Conservation (phyloP, 2,329 filamentous ascomycete genomes). For the Aspergillus sp. region DNA sequence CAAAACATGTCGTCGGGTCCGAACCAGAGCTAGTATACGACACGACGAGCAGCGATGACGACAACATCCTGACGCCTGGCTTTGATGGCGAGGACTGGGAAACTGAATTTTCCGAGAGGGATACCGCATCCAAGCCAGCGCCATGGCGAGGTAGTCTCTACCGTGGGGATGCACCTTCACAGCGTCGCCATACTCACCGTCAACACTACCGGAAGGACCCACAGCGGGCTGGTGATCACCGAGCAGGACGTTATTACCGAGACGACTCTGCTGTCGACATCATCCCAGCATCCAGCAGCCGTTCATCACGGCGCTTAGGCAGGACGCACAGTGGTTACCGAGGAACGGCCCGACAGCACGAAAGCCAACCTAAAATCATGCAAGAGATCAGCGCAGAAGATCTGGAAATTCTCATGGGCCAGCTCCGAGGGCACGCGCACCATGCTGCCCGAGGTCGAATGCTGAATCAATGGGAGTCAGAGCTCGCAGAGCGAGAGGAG, state of each 20-base stretch:
- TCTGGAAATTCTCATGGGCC: constrained; percentile 19
- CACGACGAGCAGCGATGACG: constrained; percentile 34
- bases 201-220: constrained; percentile 32
- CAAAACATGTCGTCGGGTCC: constrained; percentile 10
- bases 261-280: constrained; percentile 31
- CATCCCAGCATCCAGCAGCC: constrained; percentile 29
- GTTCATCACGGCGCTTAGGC: constrained; percentile 8
- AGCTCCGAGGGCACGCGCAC: constrained; percentile 16
- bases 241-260: constrained; percentile 12
- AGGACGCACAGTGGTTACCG: constrained; percentile 12
- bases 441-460: constrained; percentile 34
- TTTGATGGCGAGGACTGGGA: constrained; percentile 31
- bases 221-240: constrained; percentile 15
- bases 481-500: constrained; percentile 12
- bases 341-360: constrained; percentile 22
- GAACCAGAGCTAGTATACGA: constrained; percentile 23
- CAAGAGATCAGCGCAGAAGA: constrained; percentile 22
- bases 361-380: constrained; percentile 28
- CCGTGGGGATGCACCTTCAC: constrained; percentile 25
- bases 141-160: constrained; percentile 26
- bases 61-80: constrained; percentile 33
- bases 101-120: constrained; percentile 33
- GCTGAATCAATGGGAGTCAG: constrained; percentile 21
- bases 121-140: constrained; percentile 23
- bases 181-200: constrained; percentile 28